phyloP scores from a whole-genome alignment of 2,329 filamentous ascomycete genomes.

The Fusarium drepaniforme region DNA sequence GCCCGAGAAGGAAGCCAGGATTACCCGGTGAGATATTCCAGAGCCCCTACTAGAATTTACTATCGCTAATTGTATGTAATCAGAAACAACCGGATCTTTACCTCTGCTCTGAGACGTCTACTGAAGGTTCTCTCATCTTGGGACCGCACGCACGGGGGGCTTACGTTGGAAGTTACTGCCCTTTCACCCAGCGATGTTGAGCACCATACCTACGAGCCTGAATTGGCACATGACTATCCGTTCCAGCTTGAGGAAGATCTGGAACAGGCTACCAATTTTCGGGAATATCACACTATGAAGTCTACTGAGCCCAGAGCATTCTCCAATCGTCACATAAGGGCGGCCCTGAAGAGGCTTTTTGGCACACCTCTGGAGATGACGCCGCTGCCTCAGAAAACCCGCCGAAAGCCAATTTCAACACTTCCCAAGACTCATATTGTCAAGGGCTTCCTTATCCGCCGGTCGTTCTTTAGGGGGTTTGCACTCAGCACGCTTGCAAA shows the following conservation, averaged over 20 bases:
- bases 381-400: background rate
- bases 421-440: conserved; percentile 9
- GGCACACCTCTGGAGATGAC: conserved; percentile 18
- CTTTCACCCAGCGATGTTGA: conserved; percentile 20
- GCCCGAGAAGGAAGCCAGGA: background rate
- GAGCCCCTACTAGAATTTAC: too few relatives aligned
- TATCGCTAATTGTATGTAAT: background rate
- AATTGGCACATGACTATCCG: conserved; percentile 7
- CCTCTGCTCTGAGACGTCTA: background rate
- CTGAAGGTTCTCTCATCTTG: conserved; percentile 10
- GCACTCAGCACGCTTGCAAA: conserved; percentile 3
- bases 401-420: background rate
- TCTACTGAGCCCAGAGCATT: background rate
- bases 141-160: background rate
- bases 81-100: conserved; percentile 19
- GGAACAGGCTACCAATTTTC: background rate
- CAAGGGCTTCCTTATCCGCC: conserved; percentile 12
- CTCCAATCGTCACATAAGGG: background rate
- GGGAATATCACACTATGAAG: background rate
- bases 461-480: background rate
- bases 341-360: background rate
- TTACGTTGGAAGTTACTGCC: conserved; percentile 16
- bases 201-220: background rate
- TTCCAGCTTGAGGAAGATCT: conserved; percentile 9
- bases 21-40: background rate